phyloP scores from a whole-genome alignment of 2,329 filamentous ascomycete species.

The Colletotrichum chlorophyti region DNA sequence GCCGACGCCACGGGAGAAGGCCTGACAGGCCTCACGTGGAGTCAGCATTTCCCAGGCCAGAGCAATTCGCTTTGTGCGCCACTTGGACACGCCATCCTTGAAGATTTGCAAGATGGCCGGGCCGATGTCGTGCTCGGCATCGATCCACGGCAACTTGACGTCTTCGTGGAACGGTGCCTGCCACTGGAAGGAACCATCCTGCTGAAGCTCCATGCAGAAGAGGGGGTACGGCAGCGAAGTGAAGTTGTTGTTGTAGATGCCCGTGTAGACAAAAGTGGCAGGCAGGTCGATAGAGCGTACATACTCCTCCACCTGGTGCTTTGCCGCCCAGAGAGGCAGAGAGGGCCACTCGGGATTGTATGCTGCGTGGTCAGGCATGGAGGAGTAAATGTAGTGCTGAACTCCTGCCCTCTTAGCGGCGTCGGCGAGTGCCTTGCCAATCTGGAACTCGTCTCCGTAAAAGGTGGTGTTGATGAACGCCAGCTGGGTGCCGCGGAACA shows the following conservation, averaged over 20 bases:
- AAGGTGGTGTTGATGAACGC: conserved; percentile 99
- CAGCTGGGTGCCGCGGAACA: conserved; percentile 84
- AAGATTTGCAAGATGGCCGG: conserved; percentile 92
- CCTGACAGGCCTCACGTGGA: conserved; percentile 80
- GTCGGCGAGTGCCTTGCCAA: conserved; percentile 87
- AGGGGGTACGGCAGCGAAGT: conserved; percentile 90
- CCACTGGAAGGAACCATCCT: conserved; percentile 89
- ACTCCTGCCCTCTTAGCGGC: conserved; percentile 85
- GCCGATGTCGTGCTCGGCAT: conserved; percentile 95
- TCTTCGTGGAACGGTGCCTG: conserved; percentile 92
- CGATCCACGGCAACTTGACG: conserved; percentile 89
- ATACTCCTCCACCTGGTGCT: conserved; percentile 93
- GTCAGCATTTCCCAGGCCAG: conserved; percentile 90
- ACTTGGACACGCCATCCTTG: conserved; percentile 88
- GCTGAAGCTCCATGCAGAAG: conserved; percentile 91
- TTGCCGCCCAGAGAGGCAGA: conserved; percentile 88
- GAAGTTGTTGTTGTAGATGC: conserved; percentile 99
- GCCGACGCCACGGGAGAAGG: conserved; percentile 80
- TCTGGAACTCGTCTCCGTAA: conserved; percentile 91
- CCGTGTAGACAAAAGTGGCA: conserved; percentile 92
- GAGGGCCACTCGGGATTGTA: conserved; percentile 81
- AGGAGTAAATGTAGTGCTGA: conserved; percentile 94
- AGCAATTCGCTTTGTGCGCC: conserved; percentile 80
- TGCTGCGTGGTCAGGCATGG: conserved; percentile 92
- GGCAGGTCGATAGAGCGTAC: conserved; percentile 82